Evolutionary conservation across 2,329 filamentous ascomycete species (phyloP), one percentile per base, ranked within the genome.

Genomic region (Thielaviopsis punctulata): DNA sequence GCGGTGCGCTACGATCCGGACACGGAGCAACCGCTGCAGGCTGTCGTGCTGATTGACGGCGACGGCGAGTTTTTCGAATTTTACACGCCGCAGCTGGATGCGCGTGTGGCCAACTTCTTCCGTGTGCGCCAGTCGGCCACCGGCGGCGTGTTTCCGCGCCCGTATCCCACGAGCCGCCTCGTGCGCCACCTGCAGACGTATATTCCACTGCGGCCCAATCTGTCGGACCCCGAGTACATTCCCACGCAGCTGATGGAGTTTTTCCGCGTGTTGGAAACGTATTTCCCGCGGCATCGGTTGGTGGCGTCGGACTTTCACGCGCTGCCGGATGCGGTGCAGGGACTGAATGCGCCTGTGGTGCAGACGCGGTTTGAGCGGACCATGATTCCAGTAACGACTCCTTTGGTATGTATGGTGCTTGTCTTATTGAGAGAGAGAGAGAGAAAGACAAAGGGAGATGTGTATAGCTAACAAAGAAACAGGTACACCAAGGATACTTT

Each of bases 401-500:
- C 90, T 51, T 76, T 95, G 64, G 92, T 95, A 71, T 68, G 82
- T 68, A 13, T 45, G 48, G 19, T 22, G 49, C 13, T 33, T 19
- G 10, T 21, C 18, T 9, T 45, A 23, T n/a, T n/a, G n/a, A n/a
- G n/a, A n/a, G n/a, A n/a, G n/a, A n/a, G n/a, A n/a, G n/a, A n/a
- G n/a, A n/a, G n/a, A n/a, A n/a, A n/a, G n/a, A n/a, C n/a, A n/a
- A n/a, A n/a, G n/a, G n/a, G n/a, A n/a, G n/a, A n/a, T n/a, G n/a
- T n/a, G n/a, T n/a, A n/a, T n/a, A n/a, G n/a, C n/a, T n/a, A 45
- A 25, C 21, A 19, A 33, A 52, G 25, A 9, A 33, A 41, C 57
- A 93, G 86, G 86, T 95, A 47, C 89, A 96, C 65, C 93, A 98
- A 69, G 93, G 92, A 45, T 96, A 95, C 68, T 98, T 98, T 63